A percentile compares a stretch with the other conserved stretches of the same genome.
These are phyloP conservation scores for Pestalotiopsis sp. DNA, from an alignment of 2,329 filamentous ascomycete species.

Conservation along the genomic window DNA sequence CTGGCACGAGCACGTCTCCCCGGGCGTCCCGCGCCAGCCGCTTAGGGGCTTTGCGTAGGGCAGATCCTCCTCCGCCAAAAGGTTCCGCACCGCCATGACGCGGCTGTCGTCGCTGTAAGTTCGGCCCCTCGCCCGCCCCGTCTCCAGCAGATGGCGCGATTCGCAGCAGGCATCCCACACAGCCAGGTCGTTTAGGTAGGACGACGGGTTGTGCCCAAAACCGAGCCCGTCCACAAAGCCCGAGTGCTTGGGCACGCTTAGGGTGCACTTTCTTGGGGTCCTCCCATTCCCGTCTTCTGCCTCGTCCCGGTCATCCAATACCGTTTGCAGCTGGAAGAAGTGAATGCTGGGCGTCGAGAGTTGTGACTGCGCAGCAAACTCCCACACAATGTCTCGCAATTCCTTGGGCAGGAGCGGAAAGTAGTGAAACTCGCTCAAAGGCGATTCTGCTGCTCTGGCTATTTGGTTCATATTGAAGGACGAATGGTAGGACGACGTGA, in stretches of 20 bases:
- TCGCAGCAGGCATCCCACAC: constrained; percentile 13
- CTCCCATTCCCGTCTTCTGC: not conserved
- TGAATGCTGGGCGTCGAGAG: not conserved
- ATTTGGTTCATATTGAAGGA: constrained; percentile 7
- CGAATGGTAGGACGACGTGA: not conserved
- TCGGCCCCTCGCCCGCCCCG: not conserved
- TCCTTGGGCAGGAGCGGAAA: constrained; percentile 11
- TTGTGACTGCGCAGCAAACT: constrained; percentile 1
- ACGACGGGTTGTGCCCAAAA: not conserved
- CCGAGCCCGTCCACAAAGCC: not conserved
- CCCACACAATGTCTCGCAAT: constrained; percentile 7
- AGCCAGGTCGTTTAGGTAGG: constrained; percentile 5
- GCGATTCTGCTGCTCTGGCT: not conserved
- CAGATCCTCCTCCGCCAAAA: not conserved
- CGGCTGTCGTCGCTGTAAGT: not conserved
- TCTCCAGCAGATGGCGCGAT: constrained; percentile 4
- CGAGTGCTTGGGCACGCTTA: not conserved
- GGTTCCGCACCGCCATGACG: not conserved
- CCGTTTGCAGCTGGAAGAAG: constrained; percentile 11
- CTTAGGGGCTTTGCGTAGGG: not conserved
- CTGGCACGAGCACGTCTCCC: not conserved
- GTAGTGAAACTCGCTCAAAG: constrained; percentile 9
- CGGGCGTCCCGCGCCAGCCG: not conserved
- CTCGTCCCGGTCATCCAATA: not conserved
- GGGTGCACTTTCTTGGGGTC: not conserved